These are phyloP conservation scores for Calonectria pteridis DNA, from an alignment of 2,329 filamentous ascomycete genomes.

Conservation along the genomic window DNA sequence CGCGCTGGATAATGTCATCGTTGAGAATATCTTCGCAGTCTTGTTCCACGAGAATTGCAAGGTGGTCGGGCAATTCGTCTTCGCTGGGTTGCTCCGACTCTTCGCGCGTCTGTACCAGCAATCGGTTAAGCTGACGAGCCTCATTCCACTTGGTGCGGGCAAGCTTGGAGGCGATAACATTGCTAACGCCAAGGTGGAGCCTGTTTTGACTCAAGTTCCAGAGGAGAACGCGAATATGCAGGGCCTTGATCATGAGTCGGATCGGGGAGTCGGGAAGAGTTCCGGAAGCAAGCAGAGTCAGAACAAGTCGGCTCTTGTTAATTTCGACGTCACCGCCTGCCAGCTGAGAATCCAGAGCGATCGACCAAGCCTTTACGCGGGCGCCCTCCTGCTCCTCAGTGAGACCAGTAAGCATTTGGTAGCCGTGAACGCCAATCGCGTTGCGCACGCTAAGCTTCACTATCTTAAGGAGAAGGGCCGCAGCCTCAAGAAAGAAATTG, in stretches of 20 bases:
- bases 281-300: conserved; percentile 89
- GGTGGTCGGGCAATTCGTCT: conserved; percentile 77
- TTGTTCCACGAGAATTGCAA: conserved; percentile 80
- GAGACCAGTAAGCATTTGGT: conserved; percentile 82
- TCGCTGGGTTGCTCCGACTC: conserved; percentile 62
- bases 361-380: conserved; percentile 91
- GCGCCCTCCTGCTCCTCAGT: conserved; percentile 88
- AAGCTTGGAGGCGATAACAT: conserved; percentile 78
- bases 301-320: conserved; percentile 85
- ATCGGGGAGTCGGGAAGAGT: conserved; percentile 87
- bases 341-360: conserved; percentile 92
- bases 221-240: conserved; percentile 90
- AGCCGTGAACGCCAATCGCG: conserved; percentile 80
- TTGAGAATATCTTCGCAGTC: conserved; percentile 87
- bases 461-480: conserved; percentile 83
- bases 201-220: conserved; percentile 80
- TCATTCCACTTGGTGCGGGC: conserved; percentile 85
- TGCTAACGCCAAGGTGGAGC: conserved; percentile 73
- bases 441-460: conserved; percentile 85
- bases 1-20: conserved; percentile 82
- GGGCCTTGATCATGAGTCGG: conserved; percentile 89
- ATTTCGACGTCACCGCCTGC: conserved; percentile 92
- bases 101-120: conserved; percentile 58
- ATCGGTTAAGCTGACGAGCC: conserved; percentile 74
- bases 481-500: conserved; percentile 86